Percentiles rank a stretch among this genome's conserved stretches.
These are phyloP conservation scores for Drechslerella stenobrocha DNA, from an alignment of 2,329 filamentous ascomycete genomes.

Conservation along the genomic window DNA sequence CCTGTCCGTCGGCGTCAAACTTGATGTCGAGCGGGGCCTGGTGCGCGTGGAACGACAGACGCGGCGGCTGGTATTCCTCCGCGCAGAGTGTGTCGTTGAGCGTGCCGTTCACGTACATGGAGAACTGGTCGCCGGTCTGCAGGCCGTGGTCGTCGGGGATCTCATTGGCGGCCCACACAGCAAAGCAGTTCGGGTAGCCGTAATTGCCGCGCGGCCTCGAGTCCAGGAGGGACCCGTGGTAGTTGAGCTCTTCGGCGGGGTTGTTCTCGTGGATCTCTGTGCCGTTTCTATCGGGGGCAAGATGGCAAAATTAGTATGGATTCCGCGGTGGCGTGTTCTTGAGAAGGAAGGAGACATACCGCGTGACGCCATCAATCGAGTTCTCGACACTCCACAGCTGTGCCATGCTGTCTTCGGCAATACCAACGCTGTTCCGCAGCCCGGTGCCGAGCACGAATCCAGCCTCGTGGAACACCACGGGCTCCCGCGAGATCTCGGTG, in stretches of 20 bases:
- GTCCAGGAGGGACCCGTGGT: conserved; percentile 65
- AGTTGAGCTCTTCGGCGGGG: conserved; percentile 73
- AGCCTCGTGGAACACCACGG: conserved; percentile 60
- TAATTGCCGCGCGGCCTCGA: conserved; percentile 57
- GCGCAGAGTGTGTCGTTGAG: conserved; percentile 59
- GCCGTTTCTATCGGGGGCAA: conserved; percentile 55
- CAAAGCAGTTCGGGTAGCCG: conserved; percentile 72
- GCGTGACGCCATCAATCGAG: conserved; percentile 67
- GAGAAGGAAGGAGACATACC: conserved; percentile 53
- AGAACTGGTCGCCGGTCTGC: conserved; percentile 61
- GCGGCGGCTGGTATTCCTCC: conserved; percentile 57
- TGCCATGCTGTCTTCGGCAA: conserved; percentile 63
- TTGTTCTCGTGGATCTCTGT: conserved; percentile 69
- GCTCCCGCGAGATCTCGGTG: conserved; percentile 57
- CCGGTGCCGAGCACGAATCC: conserved; percentile 67
- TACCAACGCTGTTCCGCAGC: conserved; percentile 71
- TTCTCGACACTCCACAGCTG: conserved; percentile 70
- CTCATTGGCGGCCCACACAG: conserved; percentile 64
- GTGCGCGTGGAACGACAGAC: conserved; percentile 68
- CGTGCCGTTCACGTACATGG: conserved; percentile 55
- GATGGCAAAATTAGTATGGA: not conserved
- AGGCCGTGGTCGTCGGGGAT: conserved; percentile 58
- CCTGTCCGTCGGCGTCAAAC: conserved; percentile 63
- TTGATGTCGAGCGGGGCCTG: conserved; percentile 72
- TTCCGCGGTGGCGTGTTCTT: no score